Evolutionary conservation across 2,329 filamentous ascomycete species (phyloP), one percentile per base, ranked within the genome.

Genomic region (Canariomyces notabilis): DNA sequence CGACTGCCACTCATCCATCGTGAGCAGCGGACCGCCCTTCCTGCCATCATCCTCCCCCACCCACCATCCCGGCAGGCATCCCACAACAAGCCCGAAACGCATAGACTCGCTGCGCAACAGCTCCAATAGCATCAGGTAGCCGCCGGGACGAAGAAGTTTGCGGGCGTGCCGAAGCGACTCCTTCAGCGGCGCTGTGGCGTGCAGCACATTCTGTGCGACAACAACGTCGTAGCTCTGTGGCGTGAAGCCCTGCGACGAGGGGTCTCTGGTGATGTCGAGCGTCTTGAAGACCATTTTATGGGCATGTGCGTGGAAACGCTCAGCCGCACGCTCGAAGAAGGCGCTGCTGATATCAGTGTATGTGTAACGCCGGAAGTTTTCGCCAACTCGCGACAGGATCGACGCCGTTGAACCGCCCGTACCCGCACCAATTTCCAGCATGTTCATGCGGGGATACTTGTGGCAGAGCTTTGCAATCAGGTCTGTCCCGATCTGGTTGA

Each of bases 191-290:
- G 7, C 52, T 38, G 65, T 68, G 2, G 64, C 63, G 44, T 69
- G 64, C 9, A 71, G 46, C 0, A 68, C 67, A 19, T 65, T 56
- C 5, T 61, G 60, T 0, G 66, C 68, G 18, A 71, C 47, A 2
- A 71, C 47, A 4, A 71, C 19, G 44, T 70, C 67, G 46, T 62
- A 68, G 11, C 49, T 50, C 0, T 31, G 34, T n/a, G 53, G n/a
- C n/a, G n/a, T 50, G 45, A 63, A 67, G 1, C 65, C 65, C 44
- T 69, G 67, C 7, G 48, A 47, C 0, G 34, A 22, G 4, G 59
- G 57, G 32, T 63, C 57, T 19, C 51, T 42, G 15, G 57, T 54
- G 31, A 67, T 63, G 44, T 70, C 60, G 14, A 66, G 54, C 1
- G 51, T 46, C 23, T 53, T 49, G 49, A 57, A 68, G 6, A 56